Base-by-base conservation (phyloP, 441 rosid species). In the Pelargonium fulgidum region DNA sequence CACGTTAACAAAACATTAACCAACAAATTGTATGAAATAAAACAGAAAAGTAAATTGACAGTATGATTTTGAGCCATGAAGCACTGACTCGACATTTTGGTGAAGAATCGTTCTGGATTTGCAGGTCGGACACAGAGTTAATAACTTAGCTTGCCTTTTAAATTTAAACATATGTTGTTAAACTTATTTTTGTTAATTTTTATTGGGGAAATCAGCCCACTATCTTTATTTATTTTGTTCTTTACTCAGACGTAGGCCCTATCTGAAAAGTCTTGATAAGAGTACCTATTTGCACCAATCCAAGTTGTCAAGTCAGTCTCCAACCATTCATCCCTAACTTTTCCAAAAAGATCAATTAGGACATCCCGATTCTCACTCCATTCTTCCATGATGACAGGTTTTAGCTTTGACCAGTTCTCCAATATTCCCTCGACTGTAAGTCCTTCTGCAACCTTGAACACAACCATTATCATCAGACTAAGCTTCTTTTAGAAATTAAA, bases 281-380 rank as follows among this genome's bases (percentile, higher is more conserved):
- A 69, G 12, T 79, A 91, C 99, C 96, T 89, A 79, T 91, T 93
- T 14, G 97, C 99, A 81, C 87, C 88, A 70, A 93, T 89, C 96
- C 95, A 91, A 67, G 96, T 81, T 7, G 84, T 69, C 82, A 91
- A 77, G 76, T 88, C 95, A 7, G 70, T 78, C 44, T 83, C 87
- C 62, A 93, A 86, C 99, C 99, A 93, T 73, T 91, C 89, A 79
- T 91, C 99, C 77, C 95, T 84, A 78, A 93, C 86, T 75, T 85
- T 87, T 13, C 99, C 97, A 44, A 91, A 93, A 64, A 91, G 92
- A 71, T 87, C 87, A 1, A 93, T 58, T 47, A 93, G 71, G 63
- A 52, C 82, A 69, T 89, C 96, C 78, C 81, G 82, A 69, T 70
- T 79, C 81, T 93, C 97, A 48, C 68, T 81, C 93, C 95, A 89